Conservation (phyloP, 1,139 yeast genomes). For the Hyphopichia pseudoburtonii region DNA sequence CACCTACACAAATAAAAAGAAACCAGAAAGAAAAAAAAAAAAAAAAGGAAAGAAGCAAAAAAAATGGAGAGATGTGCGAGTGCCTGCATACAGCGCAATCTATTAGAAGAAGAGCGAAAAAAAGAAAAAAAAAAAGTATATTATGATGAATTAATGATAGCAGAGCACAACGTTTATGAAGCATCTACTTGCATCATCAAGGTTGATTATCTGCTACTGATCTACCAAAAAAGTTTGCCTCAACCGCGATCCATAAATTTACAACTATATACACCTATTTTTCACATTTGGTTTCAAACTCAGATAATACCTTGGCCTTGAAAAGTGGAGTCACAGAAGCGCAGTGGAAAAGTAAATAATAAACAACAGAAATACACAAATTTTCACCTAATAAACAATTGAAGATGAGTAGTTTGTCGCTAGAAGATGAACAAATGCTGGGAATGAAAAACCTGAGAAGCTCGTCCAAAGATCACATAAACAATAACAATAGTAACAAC, state of each 20-base stretch:
- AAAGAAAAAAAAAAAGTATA: not conserved
- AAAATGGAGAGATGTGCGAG: not conserved
- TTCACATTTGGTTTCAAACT: too few relatives aligned
- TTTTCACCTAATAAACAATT: not conserved
- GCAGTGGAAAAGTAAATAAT: too few relatives aligned
- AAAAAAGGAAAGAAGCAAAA: not conserved
- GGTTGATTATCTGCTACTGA: too few relatives aligned
- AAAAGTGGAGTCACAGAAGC: too few relatives aligned
- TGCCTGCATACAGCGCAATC: slow-evolving; percentile 1
- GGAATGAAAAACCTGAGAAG: slow-evolving; percentile 3
- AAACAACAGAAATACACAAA: not conserved
- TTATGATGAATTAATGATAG: not conserved
- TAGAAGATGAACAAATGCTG: slow-evolving; percentile 10
- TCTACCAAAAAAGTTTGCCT: too few relatives aligned
- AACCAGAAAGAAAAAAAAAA: not conserved
- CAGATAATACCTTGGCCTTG: too few relatives aligned
- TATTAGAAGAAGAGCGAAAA: not conserved
- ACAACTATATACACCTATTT: too few relatives aligned
- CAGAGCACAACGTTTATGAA: slow-evolving; percentile 3
- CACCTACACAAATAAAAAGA: not conserved
- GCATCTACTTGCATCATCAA: not conserved
- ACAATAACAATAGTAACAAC: slow-evolving; percentile 1
- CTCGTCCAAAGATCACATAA: not conserved
- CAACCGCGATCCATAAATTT: too few relatives aligned
- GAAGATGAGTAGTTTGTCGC: slow-evolving; percentile 12